These are phyloP conservation scores for Micromonas pusilla DNA, from an alignment of 139 green algal species.

Conservation along the genomic window DNA sequence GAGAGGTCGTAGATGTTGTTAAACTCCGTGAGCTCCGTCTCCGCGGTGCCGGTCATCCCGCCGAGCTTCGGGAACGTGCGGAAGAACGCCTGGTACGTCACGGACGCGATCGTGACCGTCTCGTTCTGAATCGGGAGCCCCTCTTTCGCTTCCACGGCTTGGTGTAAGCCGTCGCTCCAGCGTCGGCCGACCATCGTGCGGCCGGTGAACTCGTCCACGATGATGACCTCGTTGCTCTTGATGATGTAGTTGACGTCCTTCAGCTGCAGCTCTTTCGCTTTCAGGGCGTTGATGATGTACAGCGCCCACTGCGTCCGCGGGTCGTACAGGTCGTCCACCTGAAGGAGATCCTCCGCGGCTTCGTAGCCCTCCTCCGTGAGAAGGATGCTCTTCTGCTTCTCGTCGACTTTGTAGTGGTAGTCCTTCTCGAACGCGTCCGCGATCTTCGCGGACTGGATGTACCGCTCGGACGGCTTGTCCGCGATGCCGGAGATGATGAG, in stretches of 20 bases:
- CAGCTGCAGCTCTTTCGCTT: constrained; percentile 46
- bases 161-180: constrained; percentile 62
- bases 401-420: constrained; percentile 95
- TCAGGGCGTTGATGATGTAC: constrained; percentile 47
- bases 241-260: constrained; percentile 64
- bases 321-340: constrained; percentile 89
- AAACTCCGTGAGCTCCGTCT: constrained; percentile 48
- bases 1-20: constrained; percentile 49
- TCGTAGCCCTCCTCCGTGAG: constrained; percentile 98
- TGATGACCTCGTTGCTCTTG: constrained; percentile 43
- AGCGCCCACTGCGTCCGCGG: constrained; percentile 56
- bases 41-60: constrained; percentile 62
- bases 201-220: constrained; percentile 57
- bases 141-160: constrained; percentile 72
- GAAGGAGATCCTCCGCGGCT: constrained; percentile 87
- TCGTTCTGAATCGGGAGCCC: constrained; percentile 38
- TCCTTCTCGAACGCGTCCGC: constrained; percentile 69
- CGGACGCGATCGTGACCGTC: constrained; percentile 33
- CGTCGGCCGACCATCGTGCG: constrained; percentile 34
- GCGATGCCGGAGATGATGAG: constrained; percentile 67
- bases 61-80: constrained; percentile 52
- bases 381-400: constrained; percentile 96
- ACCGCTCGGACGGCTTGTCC: constrained; percentile 77
- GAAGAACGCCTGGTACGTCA: constrained; percentile 70
- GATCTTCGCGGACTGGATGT: constrained; percentile 79